These are phyloP conservation scores for Globisporangium irregulare DNA, from an alignment of 352 stramenopile genomes.

Conservation along the genomic window DNA sequence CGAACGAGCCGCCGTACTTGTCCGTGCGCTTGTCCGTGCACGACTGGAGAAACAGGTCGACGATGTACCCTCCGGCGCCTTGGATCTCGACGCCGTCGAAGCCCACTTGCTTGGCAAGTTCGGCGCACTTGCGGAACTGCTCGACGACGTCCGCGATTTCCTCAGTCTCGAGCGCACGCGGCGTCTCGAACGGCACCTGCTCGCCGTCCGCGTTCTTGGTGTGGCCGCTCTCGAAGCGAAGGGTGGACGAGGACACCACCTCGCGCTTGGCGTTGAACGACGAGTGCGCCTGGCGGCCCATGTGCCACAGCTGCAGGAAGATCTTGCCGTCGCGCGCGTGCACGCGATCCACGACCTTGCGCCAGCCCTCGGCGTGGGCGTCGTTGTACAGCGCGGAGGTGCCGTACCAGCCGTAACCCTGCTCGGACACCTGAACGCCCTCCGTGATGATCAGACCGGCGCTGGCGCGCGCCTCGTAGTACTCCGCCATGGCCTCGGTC, in stretches of 20 bases:
- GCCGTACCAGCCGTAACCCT: background rate
- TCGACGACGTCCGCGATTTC: background rate
- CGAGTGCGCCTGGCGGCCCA: background rate
- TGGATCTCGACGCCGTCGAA: constrained; percentile 88
- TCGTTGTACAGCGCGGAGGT: background rate
- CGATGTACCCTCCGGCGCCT: constrained; percentile 79
- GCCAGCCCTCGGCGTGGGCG: background rate
- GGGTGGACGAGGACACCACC: background rate
- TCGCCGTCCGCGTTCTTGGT: background rate
- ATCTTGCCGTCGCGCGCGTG: background rate
- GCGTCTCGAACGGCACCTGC: background rate
- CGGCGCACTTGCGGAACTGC: background rate
- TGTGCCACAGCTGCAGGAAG: background rate
- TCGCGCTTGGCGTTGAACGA: background rate
- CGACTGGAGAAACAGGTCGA: constrained; percentile 71
- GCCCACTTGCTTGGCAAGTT: constrained; percentile 7
- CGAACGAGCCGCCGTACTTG: background rate
- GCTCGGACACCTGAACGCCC: background rate
- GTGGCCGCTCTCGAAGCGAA: background rate
- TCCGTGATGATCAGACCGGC: background rate
- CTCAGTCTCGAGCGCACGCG: background rate
- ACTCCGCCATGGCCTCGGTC: background rate
- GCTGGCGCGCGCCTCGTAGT: background rate
- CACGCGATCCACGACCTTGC: background rate
- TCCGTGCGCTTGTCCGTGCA: background rate